Percentiles rank a stretch among this genome's conserved stretches.
These are phyloP conservation scores for Dactylella cylindrospora DNA, from an alignment of 2,329 filamentous ascomycete genomes.

Conservation along the genomic window DNA sequence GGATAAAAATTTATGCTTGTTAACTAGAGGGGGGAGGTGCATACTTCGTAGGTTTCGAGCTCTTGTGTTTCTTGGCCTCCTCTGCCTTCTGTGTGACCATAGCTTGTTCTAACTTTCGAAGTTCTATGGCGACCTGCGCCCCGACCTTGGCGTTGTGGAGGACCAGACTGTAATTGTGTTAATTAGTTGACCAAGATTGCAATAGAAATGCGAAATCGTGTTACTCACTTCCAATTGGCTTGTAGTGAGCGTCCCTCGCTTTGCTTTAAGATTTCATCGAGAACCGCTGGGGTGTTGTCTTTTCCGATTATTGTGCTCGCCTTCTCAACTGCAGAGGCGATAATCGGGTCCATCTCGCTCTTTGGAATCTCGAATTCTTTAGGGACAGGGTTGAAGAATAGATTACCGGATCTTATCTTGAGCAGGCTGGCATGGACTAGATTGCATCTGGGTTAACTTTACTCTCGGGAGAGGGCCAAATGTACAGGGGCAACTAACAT, in stretches of 20 bases:
- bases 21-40: too few relatives aligned
- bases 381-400: constrained; percentile 88
- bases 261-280: constrained; percentile 75
- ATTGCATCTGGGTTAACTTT: constrained; percentile 1
- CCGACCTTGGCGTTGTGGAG: constrained; percentile 68
- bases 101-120: constrained; percentile 49
- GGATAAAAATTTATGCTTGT: too few relatives aligned
- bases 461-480: neutral
- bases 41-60: too few relatives aligned
- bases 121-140: constrained; percentile 65
- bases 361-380: constrained; percentile 69
- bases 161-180: constrained; percentile 55
- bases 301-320: constrained; percentile 69
- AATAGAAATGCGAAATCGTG: neutral
- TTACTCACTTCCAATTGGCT: constrained; percentile 66
- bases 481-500: constrained; percentile 52
- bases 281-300: constrained; percentile 80
- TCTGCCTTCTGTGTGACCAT: neutral
- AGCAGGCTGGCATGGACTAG: constrained; percentile 64
- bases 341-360: constrained; percentile 68
- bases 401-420: constrained; percentile 72
- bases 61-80: neutral
- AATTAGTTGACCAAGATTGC: neutral
- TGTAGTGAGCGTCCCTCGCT: constrained; percentile 69
- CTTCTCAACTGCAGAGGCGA: constrained; percentile 60